Conservation (phyloP, 768 basidiomycete species). For the Amyloporia xantha region DNA sequence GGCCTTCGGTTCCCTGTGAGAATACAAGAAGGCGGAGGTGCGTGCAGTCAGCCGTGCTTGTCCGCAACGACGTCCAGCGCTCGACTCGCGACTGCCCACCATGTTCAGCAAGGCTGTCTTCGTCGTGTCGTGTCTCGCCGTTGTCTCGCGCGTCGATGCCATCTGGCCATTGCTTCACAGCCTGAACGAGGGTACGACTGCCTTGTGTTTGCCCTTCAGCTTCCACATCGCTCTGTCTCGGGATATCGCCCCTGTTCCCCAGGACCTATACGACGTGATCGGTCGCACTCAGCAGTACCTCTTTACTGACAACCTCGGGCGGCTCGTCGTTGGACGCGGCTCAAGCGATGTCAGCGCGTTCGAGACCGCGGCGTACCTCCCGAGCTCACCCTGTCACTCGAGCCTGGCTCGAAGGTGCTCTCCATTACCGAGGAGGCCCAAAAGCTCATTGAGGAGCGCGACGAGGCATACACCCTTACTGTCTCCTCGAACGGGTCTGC, state of each 20-base stretch:
- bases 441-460: conserved; percentile 40
- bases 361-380: conserved; percentile 34
- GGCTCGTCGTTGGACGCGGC: conserved; percentile 56
- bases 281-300: conserved; percentile 39
- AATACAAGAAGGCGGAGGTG: not conserved
- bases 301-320: conserved; percentile 47
- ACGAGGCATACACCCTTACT: conserved; percentile 54
- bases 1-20: not conserved
- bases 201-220: conserved; percentile 33
- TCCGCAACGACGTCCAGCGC: not conserved
- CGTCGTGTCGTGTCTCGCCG: conserved; percentile 16
- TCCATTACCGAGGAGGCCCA: conserved; percentile 50
- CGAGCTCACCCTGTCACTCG: conserved; percentile 38
- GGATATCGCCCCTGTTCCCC: conserved; percentile 31
- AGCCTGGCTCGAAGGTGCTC: conserved; percentile 20
- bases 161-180: conserved; percentile 33
- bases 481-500: conserved; percentile 47
- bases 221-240: conserved; percentile 44
- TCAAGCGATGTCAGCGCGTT: conserved; percentile 36
- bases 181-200: conserved; percentile 23
- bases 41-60: not conserved
- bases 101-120: conserved; percentile 3
- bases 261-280: conserved; percentile 55
- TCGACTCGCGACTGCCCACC: conserved; percentile 1
- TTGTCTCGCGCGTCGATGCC: conserved; percentile 15